Percentiles rank a stretch among this genome's conserved stretches.
Evolutionary conservation across 116 monocot species (phyloP).

Genomic region (Thalassia testudinum): DNA sequence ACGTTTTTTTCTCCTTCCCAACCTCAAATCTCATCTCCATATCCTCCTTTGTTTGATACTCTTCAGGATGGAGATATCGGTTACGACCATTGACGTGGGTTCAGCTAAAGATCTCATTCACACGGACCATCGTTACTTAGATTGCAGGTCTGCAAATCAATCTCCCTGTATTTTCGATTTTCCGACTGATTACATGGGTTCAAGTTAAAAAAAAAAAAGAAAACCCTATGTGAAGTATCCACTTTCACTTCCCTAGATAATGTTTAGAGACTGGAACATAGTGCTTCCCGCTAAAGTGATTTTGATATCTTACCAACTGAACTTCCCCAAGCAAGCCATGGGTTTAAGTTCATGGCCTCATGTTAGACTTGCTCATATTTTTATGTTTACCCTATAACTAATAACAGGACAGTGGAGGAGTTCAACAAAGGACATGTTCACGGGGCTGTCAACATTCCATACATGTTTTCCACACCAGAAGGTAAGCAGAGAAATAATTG

Average conservation of each 20-base stretch:
- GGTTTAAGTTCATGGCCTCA: not conserved
- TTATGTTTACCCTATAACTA: not conserved
- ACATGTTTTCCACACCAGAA: constrained; percentile 44
- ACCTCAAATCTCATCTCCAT: too few relatives aligned
- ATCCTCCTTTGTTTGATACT: too few relatives aligned
- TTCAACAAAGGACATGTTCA: constrained; percentile 41
- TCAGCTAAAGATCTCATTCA: constrained; percentile 23
- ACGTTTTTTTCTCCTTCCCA: too few relatives aligned
- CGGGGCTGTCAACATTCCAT: constrained; percentile 53
- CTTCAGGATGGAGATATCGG: not conserved
- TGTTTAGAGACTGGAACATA: too few relatives aligned
- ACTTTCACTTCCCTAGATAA: too few relatives aligned
- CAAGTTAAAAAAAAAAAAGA: too few relatives aligned
- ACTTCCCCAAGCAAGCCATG: not conserved
- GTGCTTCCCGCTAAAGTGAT: not conserved
- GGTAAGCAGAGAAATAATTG: constrained; percentile 7
- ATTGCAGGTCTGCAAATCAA: constrained; percentile 31
- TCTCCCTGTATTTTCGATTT: not conserved
- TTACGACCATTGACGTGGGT: constrained; percentile 39
- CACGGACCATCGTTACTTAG: constrained; percentile 34
- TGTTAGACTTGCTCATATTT: not conserved
- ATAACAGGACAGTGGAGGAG: constrained; percentile 36
- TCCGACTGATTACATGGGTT: not conserved
- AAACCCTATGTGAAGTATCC: too few relatives aligned
- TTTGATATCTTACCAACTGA: too few relatives aligned